Base-by-base conservation (phyloP, 768 basidiomycete genomes). In the Lentinula detonsa region DNA sequence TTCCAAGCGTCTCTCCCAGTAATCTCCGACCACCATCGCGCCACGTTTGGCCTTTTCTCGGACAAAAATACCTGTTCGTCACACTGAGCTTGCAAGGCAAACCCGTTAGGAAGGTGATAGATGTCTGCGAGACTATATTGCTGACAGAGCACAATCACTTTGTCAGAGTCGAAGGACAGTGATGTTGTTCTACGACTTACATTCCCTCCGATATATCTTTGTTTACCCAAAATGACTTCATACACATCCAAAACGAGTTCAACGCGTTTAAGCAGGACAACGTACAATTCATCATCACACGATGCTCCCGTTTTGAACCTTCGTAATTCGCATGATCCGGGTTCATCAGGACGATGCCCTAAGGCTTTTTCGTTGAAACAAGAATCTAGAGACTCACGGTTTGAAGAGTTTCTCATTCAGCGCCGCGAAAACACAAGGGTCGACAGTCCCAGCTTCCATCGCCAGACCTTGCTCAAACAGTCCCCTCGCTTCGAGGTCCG, bases 121-220 rank as follows among this genome's bases (percentile, higher is more conserved):
- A 84, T 72, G 65, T 84, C 83, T 5, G 79, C 82, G 2, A 83
- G 69, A 3, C 78, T 83, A 63, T 83, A 11, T 45, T 62, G 74
- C 56, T 28, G 15, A 46, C 56, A 35, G 11, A 45, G 42, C 34
- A 28, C 31, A 11, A 35, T n/a, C 18, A 58, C 16, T 48, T 4
- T 16, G 21, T 21, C 33, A 23, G 18, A n/a, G 59, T 57, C 34
- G 59, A 56, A 28, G 60, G 15, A 16, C 8, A 23, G 21, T 5
- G 35, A 54, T 16, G 18, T 33, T 56, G 33, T 21, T 18, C 13
- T 37, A 11, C 21, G 4, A 67, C 74, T 59, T 43, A 76, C 83
- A 65, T 86, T 74, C 0, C 85, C 85, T 15, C 78, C 82, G 39
- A 87, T 66, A 68, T 83, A 86, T 64, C 76, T 78, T 61, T 81